Conservation (phyloP, 495 filamentous ascomycete species). For the Acidomyces sp. region DNA sequence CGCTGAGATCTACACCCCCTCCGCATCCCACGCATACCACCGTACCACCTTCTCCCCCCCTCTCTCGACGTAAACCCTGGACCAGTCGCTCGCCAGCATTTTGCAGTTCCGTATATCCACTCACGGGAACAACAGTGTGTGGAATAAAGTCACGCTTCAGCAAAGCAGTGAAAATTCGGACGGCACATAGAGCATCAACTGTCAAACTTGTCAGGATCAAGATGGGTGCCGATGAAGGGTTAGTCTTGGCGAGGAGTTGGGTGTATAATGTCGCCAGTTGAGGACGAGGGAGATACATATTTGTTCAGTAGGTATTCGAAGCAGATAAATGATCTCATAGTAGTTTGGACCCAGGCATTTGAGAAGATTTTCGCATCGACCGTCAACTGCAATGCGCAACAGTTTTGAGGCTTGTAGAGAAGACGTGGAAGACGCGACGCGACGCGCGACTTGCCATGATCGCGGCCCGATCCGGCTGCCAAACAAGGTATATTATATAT, state of each 20-base stretch:
- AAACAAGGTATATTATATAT: too few species aligned
- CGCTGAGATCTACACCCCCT: conserved; percentile 72
- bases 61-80: conserved; percentile 70
- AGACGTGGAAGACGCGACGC: too few species aligned
- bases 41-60: conserved; percentile 70
- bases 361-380: too few species aligned
- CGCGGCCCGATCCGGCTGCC: too few species aligned
- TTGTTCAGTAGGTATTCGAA: conserved; percentile 2
- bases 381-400: too few species aligned
- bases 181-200: conserved; percentile 89
- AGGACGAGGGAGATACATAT: conserved; percentile 87
- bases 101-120: conserved; percentile 81
- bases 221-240: conserved; percentile 74
- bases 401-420: too few species aligned
- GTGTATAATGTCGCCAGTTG: conserved; percentile 82
- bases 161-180: conserved; percentile 78
- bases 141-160: conserved; percentile 93
- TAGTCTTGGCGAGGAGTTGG: conserved; percentile 66
- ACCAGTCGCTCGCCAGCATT: conserved; percentile 63
- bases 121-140: conserved; percentile 93
- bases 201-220: conserved; percentile 89
- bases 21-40: conserved; percentile 89
- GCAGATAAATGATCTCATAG: too few species aligned
- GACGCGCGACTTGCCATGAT: too few species aligned
- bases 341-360: too few species aligned